Percentiles rank a stretch among this genome's conserved stretches.
Conservation (phyloP, 2,329 filamentous ascomycete genomes). For the Anisogramma anomala region DNA sequence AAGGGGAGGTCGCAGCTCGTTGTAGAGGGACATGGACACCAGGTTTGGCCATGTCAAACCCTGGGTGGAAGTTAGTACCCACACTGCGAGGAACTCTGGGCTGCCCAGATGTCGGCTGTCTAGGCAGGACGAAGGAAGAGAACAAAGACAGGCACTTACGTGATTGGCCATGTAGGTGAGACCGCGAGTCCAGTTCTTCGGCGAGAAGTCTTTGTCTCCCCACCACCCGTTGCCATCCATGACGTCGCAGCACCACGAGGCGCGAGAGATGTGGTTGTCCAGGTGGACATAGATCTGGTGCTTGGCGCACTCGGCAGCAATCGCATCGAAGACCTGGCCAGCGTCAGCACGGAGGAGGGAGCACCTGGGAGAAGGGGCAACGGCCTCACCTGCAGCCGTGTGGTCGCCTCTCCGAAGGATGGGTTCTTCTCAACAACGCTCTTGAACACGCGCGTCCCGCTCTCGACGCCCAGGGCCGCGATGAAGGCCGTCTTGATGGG, state of each 20-base stretch:
- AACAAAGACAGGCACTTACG: conserved; percentile 25
- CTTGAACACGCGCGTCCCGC: conserved; percentile 39
- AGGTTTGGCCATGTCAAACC: conserved; percentile 36
- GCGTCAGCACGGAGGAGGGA: not conserved
- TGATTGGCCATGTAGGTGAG: conserved; percentile 49
- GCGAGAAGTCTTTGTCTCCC: conserved; percentile 47
- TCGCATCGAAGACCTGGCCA: conserved; percentile 42
- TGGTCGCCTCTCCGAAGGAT: conserved; percentile 40
- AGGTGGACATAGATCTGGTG: conserved; percentile 47
- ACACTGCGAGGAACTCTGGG: no score
- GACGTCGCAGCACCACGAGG: conserved; percentile 44
- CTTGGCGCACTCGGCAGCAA: conserved; percentile 44
- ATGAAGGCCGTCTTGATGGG: conserved; percentile 34
- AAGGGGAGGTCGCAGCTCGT: conserved; percentile 37
- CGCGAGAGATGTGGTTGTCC: conserved; percentile 50
- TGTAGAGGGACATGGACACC: conserved; percentile 40
- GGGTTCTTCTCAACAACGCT: conserved; percentile 47
- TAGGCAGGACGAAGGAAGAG: not conserved
- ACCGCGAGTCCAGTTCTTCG: conserved; percentile 49
- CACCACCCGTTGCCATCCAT: conserved; percentile 50
- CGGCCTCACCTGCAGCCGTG: conserved; percentile 34
- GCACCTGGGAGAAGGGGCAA: no score
- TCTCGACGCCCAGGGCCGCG: conserved; percentile 35
- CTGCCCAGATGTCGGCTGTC: no score
- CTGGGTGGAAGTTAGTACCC: conserved; percentile 19